phyloP scores from a whole-genome alignment of 305 asterid genomes.

The Plantago coronopus region DNA sequence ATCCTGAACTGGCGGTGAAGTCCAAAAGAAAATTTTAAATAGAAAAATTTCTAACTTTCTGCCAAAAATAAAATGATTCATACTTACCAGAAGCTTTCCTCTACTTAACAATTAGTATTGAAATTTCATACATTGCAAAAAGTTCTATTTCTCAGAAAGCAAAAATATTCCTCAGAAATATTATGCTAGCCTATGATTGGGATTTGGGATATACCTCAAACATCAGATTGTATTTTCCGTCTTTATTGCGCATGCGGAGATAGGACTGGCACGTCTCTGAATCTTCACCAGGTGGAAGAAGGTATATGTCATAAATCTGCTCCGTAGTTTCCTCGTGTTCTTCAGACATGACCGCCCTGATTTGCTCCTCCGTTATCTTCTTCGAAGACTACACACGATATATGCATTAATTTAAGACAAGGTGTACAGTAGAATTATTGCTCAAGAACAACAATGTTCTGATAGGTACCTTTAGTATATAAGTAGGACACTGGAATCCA shows the following conservation, averaged over 20 bases:
- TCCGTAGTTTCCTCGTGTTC: conserved; percentile 67
- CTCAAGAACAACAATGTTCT: conserved; percentile 1
- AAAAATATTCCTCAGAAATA: conserved; percentile 7
- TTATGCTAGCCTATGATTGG: too few relatives aligned
- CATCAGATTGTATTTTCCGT: conserved; percentile 99
- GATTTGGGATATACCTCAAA: conserved; percentile 61
- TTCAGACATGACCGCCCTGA: conserved; percentile 65
- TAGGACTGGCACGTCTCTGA: conserved; percentile 97
- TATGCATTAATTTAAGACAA: conserved; percentile 1
- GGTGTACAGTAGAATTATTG: conserved; percentile 18
- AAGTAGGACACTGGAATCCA: conserved; percentile 93
- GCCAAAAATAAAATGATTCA: too few relatives aligned
- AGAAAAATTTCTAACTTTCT: too few relatives aligned
- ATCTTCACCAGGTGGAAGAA: conserved; percentile 99
- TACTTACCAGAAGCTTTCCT: conserved; percentile 5
- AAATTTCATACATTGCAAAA: too few relatives aligned
- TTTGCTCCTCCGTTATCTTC: conserved; percentile 52
- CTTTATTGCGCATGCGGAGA: conserved; percentile 97
- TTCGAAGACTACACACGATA: conserved; percentile 54
- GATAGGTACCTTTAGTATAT: conserved; percentile 75
- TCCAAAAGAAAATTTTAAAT: too few relatives aligned
- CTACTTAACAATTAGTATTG: background rate
- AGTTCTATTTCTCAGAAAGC: too few relatives aligned
- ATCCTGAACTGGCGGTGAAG: too few relatives aligned
- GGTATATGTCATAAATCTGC: conserved; percentile 90